These are phyloP conservation scores for Pythium periplocum DNA, from an alignment of 352 stramenopile species.

Conservation along the genomic window DNA sequence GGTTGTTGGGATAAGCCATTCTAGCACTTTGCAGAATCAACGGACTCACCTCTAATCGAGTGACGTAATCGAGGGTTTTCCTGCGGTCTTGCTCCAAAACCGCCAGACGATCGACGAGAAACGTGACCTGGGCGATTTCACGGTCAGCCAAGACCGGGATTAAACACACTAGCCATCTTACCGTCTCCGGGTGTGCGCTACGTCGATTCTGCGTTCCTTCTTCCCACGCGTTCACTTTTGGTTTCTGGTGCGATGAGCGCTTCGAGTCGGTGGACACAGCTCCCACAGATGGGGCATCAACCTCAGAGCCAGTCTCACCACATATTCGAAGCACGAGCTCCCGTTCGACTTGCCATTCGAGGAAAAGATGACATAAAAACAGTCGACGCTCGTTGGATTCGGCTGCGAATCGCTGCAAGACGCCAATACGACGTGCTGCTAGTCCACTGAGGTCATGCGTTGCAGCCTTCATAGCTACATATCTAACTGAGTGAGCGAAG, in stretches of 20 bases:
- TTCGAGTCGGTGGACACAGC: too few species aligned
- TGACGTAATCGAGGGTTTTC: constrained; percentile 27
- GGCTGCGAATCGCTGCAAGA: background rate
- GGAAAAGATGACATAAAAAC: constrained; percentile 36
- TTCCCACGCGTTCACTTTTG: too few species aligned
- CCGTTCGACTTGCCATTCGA: constrained; percentile 48
- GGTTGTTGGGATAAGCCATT: background rate
- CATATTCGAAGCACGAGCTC: constrained; percentile 54
- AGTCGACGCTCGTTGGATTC: constrained; percentile 18
- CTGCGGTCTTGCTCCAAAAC: constrained; percentile 39
- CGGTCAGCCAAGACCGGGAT: constrained; percentile 1
- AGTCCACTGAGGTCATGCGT: too few species aligned
- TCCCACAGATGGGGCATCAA: background rate
- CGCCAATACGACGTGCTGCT: background rate
- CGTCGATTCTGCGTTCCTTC: background rate
- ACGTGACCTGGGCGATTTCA: constrained; percentile 34
- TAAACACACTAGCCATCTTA: background rate
- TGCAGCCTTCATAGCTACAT: too few species aligned
- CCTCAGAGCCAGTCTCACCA: constrained; percentile 5
- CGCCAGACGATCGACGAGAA: constrained; percentile 45
- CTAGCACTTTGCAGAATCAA: background rate
- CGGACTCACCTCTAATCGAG: constrained; percentile 35
- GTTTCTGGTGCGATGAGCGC: too few species aligned
- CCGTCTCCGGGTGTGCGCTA: background rate
- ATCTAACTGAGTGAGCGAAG: too few species aligned